Evolutionary conservation across 257 asterid genomes (phyloP).

Genomic region (Jacaranda copaia): DNA sequence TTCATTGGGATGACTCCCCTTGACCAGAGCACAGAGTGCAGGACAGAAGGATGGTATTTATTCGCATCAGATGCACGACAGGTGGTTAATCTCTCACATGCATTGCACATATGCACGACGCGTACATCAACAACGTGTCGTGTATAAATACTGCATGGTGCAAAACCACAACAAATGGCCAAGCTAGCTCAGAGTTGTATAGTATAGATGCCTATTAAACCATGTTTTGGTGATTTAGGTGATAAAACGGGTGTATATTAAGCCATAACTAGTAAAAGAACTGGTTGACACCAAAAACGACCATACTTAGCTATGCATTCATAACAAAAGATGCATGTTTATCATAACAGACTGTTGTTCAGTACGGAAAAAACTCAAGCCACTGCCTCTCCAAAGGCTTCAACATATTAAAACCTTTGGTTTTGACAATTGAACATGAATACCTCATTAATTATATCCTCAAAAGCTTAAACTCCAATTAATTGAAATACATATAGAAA

Average conservation of each 20-base stretch:
- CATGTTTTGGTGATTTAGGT: background rate
- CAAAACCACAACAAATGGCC: background rate
- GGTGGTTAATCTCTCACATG: slow-evolving; percentile 7
- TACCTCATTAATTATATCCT: background rate
- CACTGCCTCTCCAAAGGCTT: too few species aligned
- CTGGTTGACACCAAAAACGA: background rate
- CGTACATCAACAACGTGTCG: background rate
- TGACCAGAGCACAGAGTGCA: background rate
- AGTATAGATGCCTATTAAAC: background rate
- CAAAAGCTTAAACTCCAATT: background rate
- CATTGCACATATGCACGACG: background rate
- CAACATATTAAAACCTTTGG: background rate
- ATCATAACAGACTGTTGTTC: background rate
- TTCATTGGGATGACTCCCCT: background rate
- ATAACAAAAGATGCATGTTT: background rate
- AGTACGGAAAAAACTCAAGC: too few species aligned
- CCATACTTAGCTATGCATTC: background rate
- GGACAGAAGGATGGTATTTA: slow-evolving; percentile 25
- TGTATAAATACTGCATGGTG: too few species aligned
- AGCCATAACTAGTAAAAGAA: background rate
- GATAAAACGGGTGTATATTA: background rate
- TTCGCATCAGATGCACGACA: background rate
- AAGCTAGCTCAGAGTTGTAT: background rate
- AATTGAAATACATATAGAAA: background rate
- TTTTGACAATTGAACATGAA: background rate